Percentiles rank a stretch among this genome's conserved stretches.
phyloP scores from a whole-genome alignment of 2,329 filamentous ascomycete genomes.

The Trichoderma oligosporum region DNA sequence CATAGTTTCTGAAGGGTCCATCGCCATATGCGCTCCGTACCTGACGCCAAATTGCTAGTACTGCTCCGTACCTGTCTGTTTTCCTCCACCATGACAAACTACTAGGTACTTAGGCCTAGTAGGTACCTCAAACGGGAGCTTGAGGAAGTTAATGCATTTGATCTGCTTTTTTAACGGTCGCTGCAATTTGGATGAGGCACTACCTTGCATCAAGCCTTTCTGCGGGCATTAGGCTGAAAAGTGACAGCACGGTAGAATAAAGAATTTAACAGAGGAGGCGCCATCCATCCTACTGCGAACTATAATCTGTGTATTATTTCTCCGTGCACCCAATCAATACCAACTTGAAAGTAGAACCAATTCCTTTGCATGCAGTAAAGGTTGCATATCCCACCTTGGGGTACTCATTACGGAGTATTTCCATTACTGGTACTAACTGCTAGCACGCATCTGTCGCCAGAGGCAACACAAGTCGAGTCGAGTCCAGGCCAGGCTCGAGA shows the following conservation, averaged over 20 bases:
- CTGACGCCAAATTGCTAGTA: conserved; percentile 3
- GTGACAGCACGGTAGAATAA: too few species aligned
- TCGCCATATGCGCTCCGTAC: background rate
- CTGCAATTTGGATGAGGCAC: conserved; percentile 2
- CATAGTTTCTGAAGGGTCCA: background rate
- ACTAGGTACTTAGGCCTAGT: too few species aligned
- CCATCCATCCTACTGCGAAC: too few species aligned
- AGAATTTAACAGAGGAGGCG: background rate
- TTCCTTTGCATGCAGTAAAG: too few species aligned
- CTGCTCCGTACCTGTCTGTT: background rate
- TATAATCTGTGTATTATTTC: too few species aligned
- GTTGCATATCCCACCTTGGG: too few species aligned
- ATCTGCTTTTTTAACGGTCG: background rate
- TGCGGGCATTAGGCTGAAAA: too few species aligned
- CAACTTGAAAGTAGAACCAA: too few species aligned
- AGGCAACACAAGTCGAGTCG: too few species aligned
- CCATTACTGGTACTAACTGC: background rate
- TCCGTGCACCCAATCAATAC: too few species aligned
- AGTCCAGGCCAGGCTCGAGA: too few species aligned
- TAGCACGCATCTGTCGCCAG: conserved; percentile 1
- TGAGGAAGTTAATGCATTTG: conserved; percentile 4
- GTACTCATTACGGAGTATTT: background rate
- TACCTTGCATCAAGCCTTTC: too few species aligned
- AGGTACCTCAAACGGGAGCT: conserved; percentile 9
- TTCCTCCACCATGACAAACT: background rate